phyloP scores from a whole-genome alignment of 2,329 filamentous ascomycete species.

The Colletotrichum spaethianum region DNA sequence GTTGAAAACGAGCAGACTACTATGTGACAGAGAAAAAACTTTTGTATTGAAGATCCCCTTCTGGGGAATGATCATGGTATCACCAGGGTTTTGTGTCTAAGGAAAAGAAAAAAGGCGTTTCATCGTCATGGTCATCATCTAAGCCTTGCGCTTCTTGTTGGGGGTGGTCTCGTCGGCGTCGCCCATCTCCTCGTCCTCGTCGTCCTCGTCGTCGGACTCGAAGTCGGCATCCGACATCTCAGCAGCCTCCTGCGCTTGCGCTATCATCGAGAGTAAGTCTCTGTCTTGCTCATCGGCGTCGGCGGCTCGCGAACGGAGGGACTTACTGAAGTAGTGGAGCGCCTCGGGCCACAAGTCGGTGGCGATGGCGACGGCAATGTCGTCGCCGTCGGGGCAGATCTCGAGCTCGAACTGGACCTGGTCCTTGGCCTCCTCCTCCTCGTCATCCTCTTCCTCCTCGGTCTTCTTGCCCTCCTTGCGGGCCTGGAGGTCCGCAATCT shows the following conservation, averaged over 20 bases:
- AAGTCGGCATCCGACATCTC: constrained; percentile 79
- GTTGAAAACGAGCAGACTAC: no score
- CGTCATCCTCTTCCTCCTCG: constrained; percentile 64
- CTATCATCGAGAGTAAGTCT: constrained; percentile 54
- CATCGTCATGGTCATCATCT: constrained; percentile 19
- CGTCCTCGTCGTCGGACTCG: constrained; percentile 72
- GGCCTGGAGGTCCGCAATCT: constrained; percentile 68
- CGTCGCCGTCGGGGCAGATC: constrained; percentile 90
- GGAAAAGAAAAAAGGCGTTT: constrained; percentile 3
- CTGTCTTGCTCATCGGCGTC: constrained; percentile 2
- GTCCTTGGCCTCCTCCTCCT: constrained; percentile 73
- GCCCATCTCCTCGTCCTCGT: constrained; percentile 66
- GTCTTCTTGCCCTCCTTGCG: constrained; percentile 66
- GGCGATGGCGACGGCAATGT: constrained; percentile 82
- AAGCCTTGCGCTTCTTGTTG: constrained; percentile 56
- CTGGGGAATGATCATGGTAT: constrained; percentile 34
- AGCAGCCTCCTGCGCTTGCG: constrained; percentile 79
- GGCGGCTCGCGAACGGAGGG: constrained; percentile 20
- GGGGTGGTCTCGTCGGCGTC: constrained; percentile 51
- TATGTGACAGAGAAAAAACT: constrained; percentile 26
- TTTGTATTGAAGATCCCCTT: constrained; percentile 18
- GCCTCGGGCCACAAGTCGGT: constrained; percentile 93
- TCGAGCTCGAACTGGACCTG: constrained; percentile 80
- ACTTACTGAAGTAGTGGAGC: constrained; percentile 91
- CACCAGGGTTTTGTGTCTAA: constrained; percentile 28